These are phyloP conservation scores for Hypoxylon rickii DNA, from an alignment of 495 filamentous ascomycete genomes.

Conservation along the genomic window DNA sequence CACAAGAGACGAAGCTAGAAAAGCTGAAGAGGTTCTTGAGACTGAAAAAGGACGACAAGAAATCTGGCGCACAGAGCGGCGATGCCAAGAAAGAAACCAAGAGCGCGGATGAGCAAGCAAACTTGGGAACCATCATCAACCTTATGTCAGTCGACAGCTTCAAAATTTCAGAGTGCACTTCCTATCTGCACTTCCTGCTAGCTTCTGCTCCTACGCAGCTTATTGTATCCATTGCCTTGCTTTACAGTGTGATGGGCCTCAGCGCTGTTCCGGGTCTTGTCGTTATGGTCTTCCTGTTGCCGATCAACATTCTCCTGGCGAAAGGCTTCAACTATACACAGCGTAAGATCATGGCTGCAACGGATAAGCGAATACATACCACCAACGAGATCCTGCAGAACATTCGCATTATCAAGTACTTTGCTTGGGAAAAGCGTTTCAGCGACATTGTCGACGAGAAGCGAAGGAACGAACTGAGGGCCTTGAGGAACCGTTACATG, in stretches of 20 bases:
- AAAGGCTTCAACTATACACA: slow-evolving; percentile 82
- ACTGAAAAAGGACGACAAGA: slow-evolving; percentile 58
- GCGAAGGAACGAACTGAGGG: slow-evolving; percentile 74
- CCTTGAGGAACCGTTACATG: slow-evolving; percentile 80
- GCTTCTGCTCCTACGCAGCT: slow-evolving; percentile 85
- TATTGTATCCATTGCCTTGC: slow-evolving; percentile 67
- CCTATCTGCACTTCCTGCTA: slow-evolving; percentile 90
- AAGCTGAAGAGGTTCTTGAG: slow-evolving; percentile 59
- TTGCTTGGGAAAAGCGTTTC: slow-evolving; percentile 97
- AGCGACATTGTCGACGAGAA: slow-evolving; percentile 86
- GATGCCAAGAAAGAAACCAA: slow-evolving; percentile 44
- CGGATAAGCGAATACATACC: slow-evolving; percentile 93
- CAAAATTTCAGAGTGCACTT: slow-evolving; percentile 91
- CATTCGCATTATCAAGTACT: slow-evolving; percentile 99
- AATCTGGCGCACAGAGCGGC: slow-evolving; percentile 27
- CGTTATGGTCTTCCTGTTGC: slow-evolving; percentile 88
- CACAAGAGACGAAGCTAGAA: slow-evolving; percentile 54
- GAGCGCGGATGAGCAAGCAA: slow-evolving; percentile 72
- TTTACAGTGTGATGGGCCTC: slow-evolving; percentile 88
- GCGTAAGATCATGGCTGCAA: slow-evolving; percentile 89
- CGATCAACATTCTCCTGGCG: slow-evolving; percentile 85
- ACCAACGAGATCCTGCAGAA: slow-evolving; percentile 98
- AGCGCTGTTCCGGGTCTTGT: slow-evolving; percentile 93
- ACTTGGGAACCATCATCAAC: slow-evolving; percentile 96
- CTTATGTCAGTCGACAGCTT: slow-evolving; percentile 99